Conservation (phyloP, 306 rosid genomes). For the Corylus heterophylla region DNA sequence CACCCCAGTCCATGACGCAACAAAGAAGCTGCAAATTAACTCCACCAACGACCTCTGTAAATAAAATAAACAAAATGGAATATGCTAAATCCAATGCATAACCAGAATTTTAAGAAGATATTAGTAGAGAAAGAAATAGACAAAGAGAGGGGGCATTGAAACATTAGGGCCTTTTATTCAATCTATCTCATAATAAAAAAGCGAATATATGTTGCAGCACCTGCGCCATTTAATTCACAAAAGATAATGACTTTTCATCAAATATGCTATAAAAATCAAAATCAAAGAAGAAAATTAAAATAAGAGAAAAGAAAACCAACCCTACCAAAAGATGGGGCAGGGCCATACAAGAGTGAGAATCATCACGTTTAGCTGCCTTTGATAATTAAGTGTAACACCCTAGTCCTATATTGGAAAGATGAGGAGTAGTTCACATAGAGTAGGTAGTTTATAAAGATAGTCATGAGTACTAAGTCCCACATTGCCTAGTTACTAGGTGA, state of each 20-base stretch:
- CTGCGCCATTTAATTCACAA: too few relatives aligned
- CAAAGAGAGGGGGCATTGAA: not conserved
- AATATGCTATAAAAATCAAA: not conserved
- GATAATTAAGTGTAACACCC: not conserved
- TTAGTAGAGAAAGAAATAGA: not conserved
- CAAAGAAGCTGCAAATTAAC: slow-evolving; percentile 96
- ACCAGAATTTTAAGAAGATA: not conserved
- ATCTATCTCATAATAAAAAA: too few relatives aligned
- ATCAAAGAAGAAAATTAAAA: too few relatives aligned
- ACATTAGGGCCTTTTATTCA: not conserved
- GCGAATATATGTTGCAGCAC: too few relatives aligned
- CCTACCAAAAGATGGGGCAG: not conserved
- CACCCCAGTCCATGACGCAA: slow-evolving; percentile 99
- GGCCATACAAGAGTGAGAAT: not conserved
- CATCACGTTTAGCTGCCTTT: not conserved
- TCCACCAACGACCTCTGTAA: slow-evolving; percentile 86
- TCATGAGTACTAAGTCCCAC: too few relatives aligned
- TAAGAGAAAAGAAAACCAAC: not conserved
- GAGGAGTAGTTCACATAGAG: too few relatives aligned
- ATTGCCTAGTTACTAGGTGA: too few relatives aligned
- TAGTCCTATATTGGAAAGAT: too few relatives aligned
- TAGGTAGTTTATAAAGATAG: too few relatives aligned
- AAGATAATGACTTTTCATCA: not conserved
- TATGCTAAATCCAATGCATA: not conserved
- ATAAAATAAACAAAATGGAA: slow-evolving; percentile 18